These are phyloP conservation scores for Aspergillus sparsus DNA, from an alignment of 495 filamentous ascomycete genomes.

Conservation along the genomic window DNA sequence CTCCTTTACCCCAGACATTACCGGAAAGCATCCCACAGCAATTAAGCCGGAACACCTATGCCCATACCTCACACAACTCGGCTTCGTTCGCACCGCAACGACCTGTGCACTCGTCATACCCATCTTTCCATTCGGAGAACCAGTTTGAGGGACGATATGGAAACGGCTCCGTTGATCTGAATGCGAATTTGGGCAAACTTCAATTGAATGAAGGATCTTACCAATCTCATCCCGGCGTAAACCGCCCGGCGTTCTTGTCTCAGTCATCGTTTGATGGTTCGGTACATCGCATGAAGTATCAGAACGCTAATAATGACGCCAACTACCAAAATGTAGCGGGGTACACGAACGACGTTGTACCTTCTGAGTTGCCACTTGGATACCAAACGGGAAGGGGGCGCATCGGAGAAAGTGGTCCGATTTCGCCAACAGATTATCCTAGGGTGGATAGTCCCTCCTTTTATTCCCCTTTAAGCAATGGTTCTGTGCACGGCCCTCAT, in stretches of 20 bases:
- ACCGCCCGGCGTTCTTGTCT: slow-evolving; percentile 34
- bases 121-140: slow-evolving; percentile 46
- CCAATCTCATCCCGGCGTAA: slow-evolving; percentile 21
- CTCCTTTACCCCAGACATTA: slow-evolving; percentile 31
- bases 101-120: slow-evolving; percentile 37
- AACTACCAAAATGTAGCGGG: slow-evolving; percentile 30
- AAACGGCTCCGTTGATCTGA: slow-evolving; percentile 37
- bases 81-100: slow-evolving; percentile 38
- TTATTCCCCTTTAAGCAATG: slow-evolving; percentile 52
- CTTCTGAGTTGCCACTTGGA: slow-evolving; percentile 36
- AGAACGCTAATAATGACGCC: slow-evolving; percentile 29
- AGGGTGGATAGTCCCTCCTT: slow-evolving; percentile 59
- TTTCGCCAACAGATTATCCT: slow-evolving; percentile 57
- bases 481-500: slow-evolving; percentile 44
- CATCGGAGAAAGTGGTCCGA: slow-evolving; percentile 33
- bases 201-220: slow-evolving; percentile 38
- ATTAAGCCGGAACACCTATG: slow-evolving; percentile 31
- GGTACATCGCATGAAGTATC: slow-evolving; percentile 36
- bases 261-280: slow-evolving; percentile 39
- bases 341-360: slow-evolving; percentile 28
- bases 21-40: slow-evolving; percentile 35
- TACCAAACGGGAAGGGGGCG: slow-evolving; percentile 31
- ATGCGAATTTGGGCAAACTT: slow-evolving; percentile 34
- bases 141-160: slow-evolving; percentile 38
- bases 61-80: slow-evolving; percentile 45